These are phyloP conservation scores for Cylindrotheca fusiformis DNA, from an alignment of 108 stramenopile species.

Conservation along the genomic window DNA sequence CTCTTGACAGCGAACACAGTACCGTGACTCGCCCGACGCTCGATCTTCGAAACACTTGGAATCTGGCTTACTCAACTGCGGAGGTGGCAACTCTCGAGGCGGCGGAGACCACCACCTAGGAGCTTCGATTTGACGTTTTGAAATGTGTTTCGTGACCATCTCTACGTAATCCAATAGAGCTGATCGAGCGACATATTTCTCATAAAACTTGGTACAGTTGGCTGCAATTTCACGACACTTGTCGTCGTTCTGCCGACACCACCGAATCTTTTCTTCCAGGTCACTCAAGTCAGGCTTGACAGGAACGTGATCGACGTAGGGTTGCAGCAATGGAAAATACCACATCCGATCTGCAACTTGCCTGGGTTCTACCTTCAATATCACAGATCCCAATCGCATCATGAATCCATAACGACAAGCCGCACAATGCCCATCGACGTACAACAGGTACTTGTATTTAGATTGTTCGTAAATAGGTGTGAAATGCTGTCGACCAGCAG, in stretches of 20 bases:
- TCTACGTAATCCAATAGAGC: conserved; percentile 94
- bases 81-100: conserved; percentile 43
- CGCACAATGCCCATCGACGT: conserved; percentile 99
- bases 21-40: conserved; percentile 42
- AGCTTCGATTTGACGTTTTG: conserved; percentile 73
- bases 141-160: conserved; percentile 78
- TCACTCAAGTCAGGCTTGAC: conserved; percentile 95
- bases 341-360: conserved; percentile 98
- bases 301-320: conserved; percentile 96
- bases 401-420: conserved; percentile 99
- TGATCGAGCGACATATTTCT: conserved; percentile 77
- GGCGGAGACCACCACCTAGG: conserved; percentile 74
- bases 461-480: conserved; percentile 99
- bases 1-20: conserved; percentile 74
- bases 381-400: conserved; percentile 98
- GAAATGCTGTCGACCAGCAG: conserved; percentile 91
- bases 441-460: conserved; percentile 96
- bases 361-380: conserved; percentile 91
- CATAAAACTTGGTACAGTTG: conserved; percentile 77
- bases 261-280: conserved; percentile 94
- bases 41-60: conserved; percentile 65
- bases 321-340: conserved; percentile 97
- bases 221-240: conserved; percentile 88
- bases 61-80: conserved; percentile 71
- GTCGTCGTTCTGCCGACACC: conserved; percentile 96